phyloP scores from a whole-genome alignment of 805 yeast genomes.

The Blastobotrys mokoenaii region DNA sequence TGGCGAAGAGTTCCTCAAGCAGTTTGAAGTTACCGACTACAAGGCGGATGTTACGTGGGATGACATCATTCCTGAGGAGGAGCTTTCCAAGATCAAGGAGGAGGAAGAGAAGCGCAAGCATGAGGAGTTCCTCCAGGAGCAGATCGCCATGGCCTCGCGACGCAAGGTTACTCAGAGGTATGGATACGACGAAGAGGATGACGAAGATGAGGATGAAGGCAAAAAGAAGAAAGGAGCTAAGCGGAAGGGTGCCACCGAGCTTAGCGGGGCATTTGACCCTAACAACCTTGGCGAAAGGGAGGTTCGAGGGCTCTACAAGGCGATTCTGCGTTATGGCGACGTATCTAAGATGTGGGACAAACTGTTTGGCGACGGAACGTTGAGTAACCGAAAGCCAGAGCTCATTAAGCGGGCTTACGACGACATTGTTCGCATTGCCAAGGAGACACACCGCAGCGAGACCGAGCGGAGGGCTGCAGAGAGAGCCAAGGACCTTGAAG shows the following conservation, averaged over 20 bases:
- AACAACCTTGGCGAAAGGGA: constrained; percentile 74
- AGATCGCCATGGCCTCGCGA: constrained; percentile 77
- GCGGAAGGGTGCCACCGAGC: constrained; percentile 31
- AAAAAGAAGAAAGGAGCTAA: constrained; percentile 27
- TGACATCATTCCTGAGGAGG: constrained; percentile 95
- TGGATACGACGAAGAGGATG: constrained; percentile 36
- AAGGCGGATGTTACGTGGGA: constrained; percentile 99
- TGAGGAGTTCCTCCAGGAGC: constrained; percentile 80
- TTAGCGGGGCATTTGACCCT: constrained; percentile 25
- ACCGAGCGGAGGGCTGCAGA: constrained; percentile 47
- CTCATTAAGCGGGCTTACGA: constrained; percentile 64
- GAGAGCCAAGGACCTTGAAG: constrained; percentile 23
- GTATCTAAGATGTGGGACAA: constrained; percentile 67
- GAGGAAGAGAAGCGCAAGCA: constrained; percentile 83
- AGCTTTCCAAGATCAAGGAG: constrained; percentile 76
- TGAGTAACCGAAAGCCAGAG: constrained; percentile 77
- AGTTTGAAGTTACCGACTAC: constrained; percentile 96
- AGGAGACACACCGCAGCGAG: constrained; percentile 52
- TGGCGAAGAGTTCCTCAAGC: constrained; percentile 94
- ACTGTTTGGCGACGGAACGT: constrained; percentile 79
- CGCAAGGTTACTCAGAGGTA: constrained; percentile 51
- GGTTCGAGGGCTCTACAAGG: constrained; percentile 73
- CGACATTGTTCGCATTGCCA: constrained; percentile 60
- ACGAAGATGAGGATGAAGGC: constrained; percentile 33
- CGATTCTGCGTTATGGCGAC: constrained; percentile 77